These are phyloP conservation scores for Sporothrix sp. DNA, from an alignment of 2,329 filamentous ascomycete genomes.

Conservation along the genomic window DNA sequence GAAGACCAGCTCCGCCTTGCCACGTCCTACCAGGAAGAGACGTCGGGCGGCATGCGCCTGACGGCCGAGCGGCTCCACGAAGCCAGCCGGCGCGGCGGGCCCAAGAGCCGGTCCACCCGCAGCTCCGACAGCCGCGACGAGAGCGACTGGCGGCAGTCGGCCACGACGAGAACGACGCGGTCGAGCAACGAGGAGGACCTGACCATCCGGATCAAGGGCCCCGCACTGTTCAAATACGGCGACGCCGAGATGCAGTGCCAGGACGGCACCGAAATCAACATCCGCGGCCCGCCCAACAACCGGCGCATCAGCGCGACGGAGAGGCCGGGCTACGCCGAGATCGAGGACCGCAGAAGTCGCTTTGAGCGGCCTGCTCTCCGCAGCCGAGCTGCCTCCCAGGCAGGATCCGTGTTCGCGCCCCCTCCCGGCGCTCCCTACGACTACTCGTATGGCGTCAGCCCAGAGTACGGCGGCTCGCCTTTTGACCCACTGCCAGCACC, in stretches of 20 bases:
- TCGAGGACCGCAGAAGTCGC: slow-evolving; percentile 39
- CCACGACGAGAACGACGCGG: slow-evolving; percentile 51
- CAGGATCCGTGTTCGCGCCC: slow-evolving; percentile 33
- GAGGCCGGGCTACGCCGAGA: slow-evolving; percentile 38
- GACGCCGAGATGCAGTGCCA: slow-evolving; percentile 49
- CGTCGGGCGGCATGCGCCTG: slow-evolving; percentile 37
- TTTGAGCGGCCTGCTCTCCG: slow-evolving; percentile 38
- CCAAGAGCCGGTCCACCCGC: slow-evolving; percentile 46
- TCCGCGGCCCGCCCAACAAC: slow-evolving; percentile 25
- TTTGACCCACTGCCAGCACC: slow-evolving; percentile 7
- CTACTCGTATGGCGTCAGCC: slow-evolving; percentile 17
- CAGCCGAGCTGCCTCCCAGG: slow-evolving; percentile 39
- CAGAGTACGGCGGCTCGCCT: slow-evolving; percentile 9
- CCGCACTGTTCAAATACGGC: slow-evolving; percentile 45
- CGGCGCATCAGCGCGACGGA: slow-evolving; percentile 32
- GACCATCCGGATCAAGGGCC: slow-evolving; percentile 50
- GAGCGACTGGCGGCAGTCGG: slow-evolving; percentile 52
- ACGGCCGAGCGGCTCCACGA: slow-evolving; percentile 48
- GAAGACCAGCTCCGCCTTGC: slow-evolving; percentile 36
- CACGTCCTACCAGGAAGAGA: slow-evolving; percentile 43
- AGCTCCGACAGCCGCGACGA: slow-evolving; percentile 53
- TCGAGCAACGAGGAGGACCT: slow-evolving; percentile 49
- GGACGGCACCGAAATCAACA: slow-evolving; percentile 51
- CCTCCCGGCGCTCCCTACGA: slow-evolving; percentile 13
- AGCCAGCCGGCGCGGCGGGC: slow-evolving; percentile 36